These are phyloP conservation scores for Calonectria henricotiae DNA, from an alignment of 2,329 filamentous ascomycete species.

Conservation along the genomic window DNA sequence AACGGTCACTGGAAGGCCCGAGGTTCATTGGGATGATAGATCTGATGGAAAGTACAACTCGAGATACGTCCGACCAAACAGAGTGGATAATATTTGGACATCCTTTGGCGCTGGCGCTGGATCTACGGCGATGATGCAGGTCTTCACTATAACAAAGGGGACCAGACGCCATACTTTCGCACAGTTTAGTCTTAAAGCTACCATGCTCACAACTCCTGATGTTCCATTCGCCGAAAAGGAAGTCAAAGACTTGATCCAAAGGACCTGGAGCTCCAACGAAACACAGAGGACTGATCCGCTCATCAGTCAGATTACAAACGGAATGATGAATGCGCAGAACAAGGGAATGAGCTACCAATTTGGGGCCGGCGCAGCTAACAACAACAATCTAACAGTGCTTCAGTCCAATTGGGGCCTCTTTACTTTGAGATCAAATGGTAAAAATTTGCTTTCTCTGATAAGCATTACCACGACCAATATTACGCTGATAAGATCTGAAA, in stretches of 20 bases:
- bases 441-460: not conserved
- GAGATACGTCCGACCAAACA: not conserved
- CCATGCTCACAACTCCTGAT: not conserved
- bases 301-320: not conserved
- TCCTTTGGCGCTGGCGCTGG: not conserved
- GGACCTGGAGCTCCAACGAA: not conserved
- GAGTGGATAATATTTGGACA: constrained; percentile 7
- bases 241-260: constrained; percentile 3
- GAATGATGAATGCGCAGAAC: not conserved
- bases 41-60: not conserved
- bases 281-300: not conserved
- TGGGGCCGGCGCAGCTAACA: not conserved
- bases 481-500: constrained; percentile 3
- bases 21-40: constrained; percentile 7
- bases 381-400: not conserved
- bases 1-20: not conserved
- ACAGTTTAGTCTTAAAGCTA: not conserved
- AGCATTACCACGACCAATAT: constrained; percentile 4
- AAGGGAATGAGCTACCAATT: not conserved
- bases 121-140: not conserved
- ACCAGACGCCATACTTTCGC: not conserved
- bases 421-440: not conserved
- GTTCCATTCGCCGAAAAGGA: not conserved
- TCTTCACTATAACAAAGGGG: constrained; percentile 6
- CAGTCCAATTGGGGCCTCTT: constrained; percentile 1